Conservation (phyloP, 164 flowering plant species). For the Liquidambar formosana region DNA sequence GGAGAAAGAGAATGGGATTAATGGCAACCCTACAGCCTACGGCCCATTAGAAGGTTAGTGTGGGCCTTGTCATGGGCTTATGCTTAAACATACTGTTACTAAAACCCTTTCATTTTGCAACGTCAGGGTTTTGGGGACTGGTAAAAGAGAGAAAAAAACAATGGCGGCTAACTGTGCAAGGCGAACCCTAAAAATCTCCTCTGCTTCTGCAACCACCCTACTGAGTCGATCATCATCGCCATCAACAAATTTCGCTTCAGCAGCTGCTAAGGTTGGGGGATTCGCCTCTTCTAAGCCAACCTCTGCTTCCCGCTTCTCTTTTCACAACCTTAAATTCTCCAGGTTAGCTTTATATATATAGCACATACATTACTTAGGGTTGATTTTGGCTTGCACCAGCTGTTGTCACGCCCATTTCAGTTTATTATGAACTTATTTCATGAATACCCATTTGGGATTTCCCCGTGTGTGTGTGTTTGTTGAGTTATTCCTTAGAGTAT, state of each 20-base stretch:
- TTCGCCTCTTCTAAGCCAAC: conserved; percentile 24
- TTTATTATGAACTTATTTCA: neutral
- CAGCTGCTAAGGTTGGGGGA: conserved; percentile 22
- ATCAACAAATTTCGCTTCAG: conserved; percentile 19
- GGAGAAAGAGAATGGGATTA: too few relatives aligned
- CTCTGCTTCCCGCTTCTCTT: conserved; percentile 25
- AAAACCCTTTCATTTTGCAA: neutral
- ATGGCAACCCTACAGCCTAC: too few relatives aligned
- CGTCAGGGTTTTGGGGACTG: too few relatives aligned
- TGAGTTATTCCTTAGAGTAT: too few relatives aligned
- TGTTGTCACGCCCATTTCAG: neutral
- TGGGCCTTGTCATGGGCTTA: too few relatives aligned
- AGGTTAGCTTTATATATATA: conserved; percentile 17
- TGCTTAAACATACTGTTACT: too few relatives aligned
- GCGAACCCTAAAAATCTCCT: conserved; percentile 24
- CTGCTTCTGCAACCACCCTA: conserved; percentile 22
- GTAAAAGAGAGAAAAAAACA: neutral
- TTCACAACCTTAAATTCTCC: conserved; percentile 19
- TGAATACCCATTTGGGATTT: conserved; percentile 1
- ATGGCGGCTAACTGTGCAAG: conserved; percentile 45
- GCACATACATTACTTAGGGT: too few relatives aligned
- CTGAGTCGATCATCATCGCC: conserved; percentile 21
- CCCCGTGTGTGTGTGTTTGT: too few relatives aligned
- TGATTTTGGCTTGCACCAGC: too few relatives aligned
- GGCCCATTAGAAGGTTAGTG: too few relatives aligned